Evolutionary conservation across 257 asterid genomes (phyloP).

Genomic region (Nemophila menziesii): DNA sequence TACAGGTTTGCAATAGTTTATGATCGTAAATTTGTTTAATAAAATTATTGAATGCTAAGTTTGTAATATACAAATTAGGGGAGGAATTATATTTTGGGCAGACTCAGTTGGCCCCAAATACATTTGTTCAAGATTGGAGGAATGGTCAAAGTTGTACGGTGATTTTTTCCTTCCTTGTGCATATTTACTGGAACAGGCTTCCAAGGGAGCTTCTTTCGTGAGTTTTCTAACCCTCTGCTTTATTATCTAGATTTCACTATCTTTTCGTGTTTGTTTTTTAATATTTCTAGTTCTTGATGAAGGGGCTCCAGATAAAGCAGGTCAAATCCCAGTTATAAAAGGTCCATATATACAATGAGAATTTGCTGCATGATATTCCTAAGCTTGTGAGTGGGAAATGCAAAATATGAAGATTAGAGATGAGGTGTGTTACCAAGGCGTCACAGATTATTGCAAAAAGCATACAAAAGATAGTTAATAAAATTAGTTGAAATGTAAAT

Average conservation of each 20-base stretch:
- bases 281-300: conserved; percentile 5
- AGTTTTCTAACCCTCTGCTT: conserved; percentile 9
- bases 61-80: conserved; percentile 18
- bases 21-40: not conserved
- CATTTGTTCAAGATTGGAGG: conserved; percentile 25
- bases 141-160: conserved; percentile 29
- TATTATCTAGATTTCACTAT: not conserved
- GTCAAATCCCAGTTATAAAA: conserved; percentile 23
- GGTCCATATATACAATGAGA: not conserved
- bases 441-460: too few relatives aligned
- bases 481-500: too few relatives aligned
- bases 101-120: conserved; percentile 23
- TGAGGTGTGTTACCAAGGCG: not conserved
- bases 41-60: conserved; percentile 3
- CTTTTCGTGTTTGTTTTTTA: not conserved
- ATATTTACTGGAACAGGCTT: conserved; percentile 18
- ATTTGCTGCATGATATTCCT: not conserved
- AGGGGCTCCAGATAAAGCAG: conserved; percentile 16
- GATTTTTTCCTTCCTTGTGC: conserved; percentile 23
- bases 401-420: not conserved
- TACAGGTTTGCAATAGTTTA: conserved; percentile 19
- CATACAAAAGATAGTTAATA: too few relatives aligned
- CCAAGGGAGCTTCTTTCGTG: conserved; percentile 14
- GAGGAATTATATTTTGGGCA: conserved; percentile 38
- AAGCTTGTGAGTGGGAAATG: conserved; percentile 1